These are phyloP conservation scores for Capronia americana DNA, from an alignment of 2,329 filamentous ascomycete genomes.

Conservation along the genomic window DNA sequence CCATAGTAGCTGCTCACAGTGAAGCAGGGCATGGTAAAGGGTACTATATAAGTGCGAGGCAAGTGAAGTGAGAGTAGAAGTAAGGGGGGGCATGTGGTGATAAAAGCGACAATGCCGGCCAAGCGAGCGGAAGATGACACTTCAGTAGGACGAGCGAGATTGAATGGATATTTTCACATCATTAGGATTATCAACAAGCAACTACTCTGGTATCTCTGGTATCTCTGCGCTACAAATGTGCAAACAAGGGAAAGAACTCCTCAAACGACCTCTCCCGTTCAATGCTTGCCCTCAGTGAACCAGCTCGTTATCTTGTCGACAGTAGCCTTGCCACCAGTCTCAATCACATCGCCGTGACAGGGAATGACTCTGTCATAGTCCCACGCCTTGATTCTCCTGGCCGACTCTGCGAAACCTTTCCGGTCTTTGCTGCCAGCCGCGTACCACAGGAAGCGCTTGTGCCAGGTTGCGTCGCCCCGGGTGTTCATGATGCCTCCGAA, in stretches of 20 bases:
- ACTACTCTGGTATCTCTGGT: slow-evolving; percentile 16
- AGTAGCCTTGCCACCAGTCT: slow-evolving; percentile 73
- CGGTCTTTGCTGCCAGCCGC: slow-evolving; percentile 67
- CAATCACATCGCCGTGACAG: slow-evolving; percentile 91
- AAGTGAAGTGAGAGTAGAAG: too few relatives aligned
- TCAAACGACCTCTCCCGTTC: slow-evolving; percentile 24
- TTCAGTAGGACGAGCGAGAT: background rate
- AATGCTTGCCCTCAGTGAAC: slow-evolving; percentile 67
- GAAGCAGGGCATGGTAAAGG: too few relatives aligned
- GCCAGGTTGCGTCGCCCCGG: slow-evolving; percentile 69
- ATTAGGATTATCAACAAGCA: background rate
- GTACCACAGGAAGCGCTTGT: slow-evolving; percentile 87
- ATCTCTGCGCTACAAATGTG: slow-evolving; percentile 7
- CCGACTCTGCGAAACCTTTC: slow-evolving; percentile 71
- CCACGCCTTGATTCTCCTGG: slow-evolving; percentile 75
- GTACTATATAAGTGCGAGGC: too few relatives aligned
- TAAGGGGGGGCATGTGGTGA: too few relatives aligned
- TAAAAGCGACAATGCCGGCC: too few relatives aligned
- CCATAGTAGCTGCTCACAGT: too few relatives aligned
- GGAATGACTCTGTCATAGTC: slow-evolving; percentile 85
- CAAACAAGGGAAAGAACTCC: background rate
- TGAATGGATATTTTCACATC: background rate
- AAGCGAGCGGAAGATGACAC: background rate
- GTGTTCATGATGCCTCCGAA: slow-evolving; percentile 66
- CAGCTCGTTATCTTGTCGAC: slow-evolving; percentile 82